phyloP scores from a whole-genome alignment of 345 rosid species.

The Arabis alpina region DNA sequence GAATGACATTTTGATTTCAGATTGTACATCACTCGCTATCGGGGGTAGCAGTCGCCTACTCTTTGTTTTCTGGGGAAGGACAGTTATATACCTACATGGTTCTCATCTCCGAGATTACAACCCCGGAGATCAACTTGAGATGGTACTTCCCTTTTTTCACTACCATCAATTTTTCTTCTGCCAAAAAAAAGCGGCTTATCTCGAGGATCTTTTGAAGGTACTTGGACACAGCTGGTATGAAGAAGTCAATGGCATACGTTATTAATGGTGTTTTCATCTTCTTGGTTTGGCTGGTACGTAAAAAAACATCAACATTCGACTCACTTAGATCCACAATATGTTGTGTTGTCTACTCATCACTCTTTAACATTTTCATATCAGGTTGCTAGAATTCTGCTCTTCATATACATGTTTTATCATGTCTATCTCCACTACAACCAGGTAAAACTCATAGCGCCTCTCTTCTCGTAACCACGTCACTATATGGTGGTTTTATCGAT shows the following conservation, averaged over 20 bases:
- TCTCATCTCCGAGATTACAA: constrained; percentile 88
- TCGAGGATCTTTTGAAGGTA: constrained; percentile 53
- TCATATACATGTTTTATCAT: constrained; percentile 80
- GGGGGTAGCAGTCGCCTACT: constrained; percentile 72
- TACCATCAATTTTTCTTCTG: constrained; percentile 21
- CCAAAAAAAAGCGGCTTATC: constrained; percentile 10
- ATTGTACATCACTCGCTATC: constrained; percentile 84
- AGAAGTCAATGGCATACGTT: constrained; percentile 72
- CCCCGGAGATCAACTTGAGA: constrained; percentile 92
- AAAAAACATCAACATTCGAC: background rate
- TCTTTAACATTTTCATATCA: constrained; percentile 44
- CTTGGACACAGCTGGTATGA: constrained; percentile 90
- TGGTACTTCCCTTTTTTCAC: constrained; percentile 56
- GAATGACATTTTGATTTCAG: constrained; percentile 51
- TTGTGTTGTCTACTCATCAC: constrained; percentile 1
- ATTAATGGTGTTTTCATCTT: constrained; percentile 82
- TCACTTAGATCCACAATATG: background rate
- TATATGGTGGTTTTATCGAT: background rate
- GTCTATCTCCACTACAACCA: constrained; percentile 75
- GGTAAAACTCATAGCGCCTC: constrained; percentile 47
- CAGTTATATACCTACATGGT: constrained; percentile 85
- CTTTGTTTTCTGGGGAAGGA: constrained; percentile 86
- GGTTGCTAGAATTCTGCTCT: constrained; percentile 85
- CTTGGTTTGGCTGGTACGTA: constrained; percentile 77
- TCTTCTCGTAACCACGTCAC: background rate